Percentiles rank a stretch among this genome's conserved stretches.
Evolutionary conservation across 768 basidiomycete genomes (phyloP).

Genomic region (Podaxis sp.): DNA sequence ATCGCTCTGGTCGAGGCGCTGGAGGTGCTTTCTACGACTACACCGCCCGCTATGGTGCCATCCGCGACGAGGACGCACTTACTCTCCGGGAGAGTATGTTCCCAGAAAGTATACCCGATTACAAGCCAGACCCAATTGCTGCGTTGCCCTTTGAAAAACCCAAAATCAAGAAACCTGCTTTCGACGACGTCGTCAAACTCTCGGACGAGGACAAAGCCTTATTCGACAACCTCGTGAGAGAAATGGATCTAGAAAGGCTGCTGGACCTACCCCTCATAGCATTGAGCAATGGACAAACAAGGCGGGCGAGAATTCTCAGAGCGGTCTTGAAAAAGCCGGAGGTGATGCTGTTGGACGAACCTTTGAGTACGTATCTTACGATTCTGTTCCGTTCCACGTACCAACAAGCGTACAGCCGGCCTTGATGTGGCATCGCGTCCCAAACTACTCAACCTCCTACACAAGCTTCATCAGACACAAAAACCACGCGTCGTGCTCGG

Average conservation of each 20-base stretch:
- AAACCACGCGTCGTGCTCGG: constrained; percentile 18
- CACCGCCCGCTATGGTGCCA: constrained; percentile 87
- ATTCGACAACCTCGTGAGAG: constrained; percentile 52
- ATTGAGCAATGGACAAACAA: constrained; percentile 89
- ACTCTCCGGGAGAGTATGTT: constrained; percentile 75
- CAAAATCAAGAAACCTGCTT: not conserved
- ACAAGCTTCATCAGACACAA: constrained; percentile 19
- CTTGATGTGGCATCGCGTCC: constrained; percentile 61
- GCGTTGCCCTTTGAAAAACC: constrained; percentile 25
- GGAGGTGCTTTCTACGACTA: constrained; percentile 88
- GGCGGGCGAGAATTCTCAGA: constrained; percentile 79
- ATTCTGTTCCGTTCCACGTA: not conserved
- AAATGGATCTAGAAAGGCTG: constrained; percentile 56
- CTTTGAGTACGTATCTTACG: constrained; percentile 59
- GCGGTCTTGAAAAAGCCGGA: constrained; percentile 71
- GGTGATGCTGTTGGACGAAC: constrained; percentile 87
- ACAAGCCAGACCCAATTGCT: constrained; percentile 13
- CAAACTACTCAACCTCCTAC: constrained; percentile 18
- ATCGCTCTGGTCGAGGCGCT: constrained; percentile 45
- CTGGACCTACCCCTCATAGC: constrained; percentile 85
- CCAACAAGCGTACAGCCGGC: constrained; percentile 53
- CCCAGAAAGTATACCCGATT: constrained; percentile 38
- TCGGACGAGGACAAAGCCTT: constrained; percentile 18
- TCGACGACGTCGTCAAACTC: constrained; percentile 13
- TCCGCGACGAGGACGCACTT: constrained; percentile 78